Evolutionary conservation across 2,329 filamentous ascomycete genomes (phyloP), one percentile per base, ranked within the genome.

Genomic region (Trichoderma sp.): DNA sequence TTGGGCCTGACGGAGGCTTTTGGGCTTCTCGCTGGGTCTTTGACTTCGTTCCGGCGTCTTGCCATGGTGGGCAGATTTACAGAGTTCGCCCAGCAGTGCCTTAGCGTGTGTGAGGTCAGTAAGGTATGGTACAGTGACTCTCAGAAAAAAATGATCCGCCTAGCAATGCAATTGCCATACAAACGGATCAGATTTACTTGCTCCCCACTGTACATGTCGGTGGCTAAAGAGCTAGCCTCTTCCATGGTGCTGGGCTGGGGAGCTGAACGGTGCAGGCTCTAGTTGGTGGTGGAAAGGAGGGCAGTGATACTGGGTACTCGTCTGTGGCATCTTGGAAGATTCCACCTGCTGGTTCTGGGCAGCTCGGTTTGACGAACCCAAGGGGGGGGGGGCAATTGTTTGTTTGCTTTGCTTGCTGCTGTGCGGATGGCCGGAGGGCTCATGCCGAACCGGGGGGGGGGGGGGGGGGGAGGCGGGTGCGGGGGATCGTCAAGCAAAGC

Each of bases 61-160:
- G 28, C 24, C 26, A 58, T 56, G 52, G 52, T 56, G 52, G 52
- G 52, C 52, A 56, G 52, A 56, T 56, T 56, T 56, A 9, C 39
- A 21, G 39, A 17, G 52, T 44, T 17, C 17, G 34, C 52, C 52
- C 19, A 56, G 52, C 15, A 43, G 21, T 43, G 10, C 30, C 30
- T 34, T 34, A 26, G 24, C 15, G 39, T 28, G 34, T 21, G 21
- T 24, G 21, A 24, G 21, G 21, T 24, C 2, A 24, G 21, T 24
- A 24, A n/a, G n/a, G n/a, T n/a, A n/a, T n/a, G n/a, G n/a, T n/a
- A n/a, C n/a, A n/a, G n/a, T n/a, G n/a, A n/a, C n/a, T n/a, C n/a
- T n/a, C n/a, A n/a, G n/a, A n/a, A n/a, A n/a, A n/a, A n/a, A n/a
- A n/a, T n/a, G n/a, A n/a, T n/a, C n/a, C n/a, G n/a, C n/a, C n/a